Evolutionary conservation across 768 basidiomycete genomes (phyloP), one percentile per base, ranked within the genome.

Genomic region (Lactifluus volemus): DNA sequence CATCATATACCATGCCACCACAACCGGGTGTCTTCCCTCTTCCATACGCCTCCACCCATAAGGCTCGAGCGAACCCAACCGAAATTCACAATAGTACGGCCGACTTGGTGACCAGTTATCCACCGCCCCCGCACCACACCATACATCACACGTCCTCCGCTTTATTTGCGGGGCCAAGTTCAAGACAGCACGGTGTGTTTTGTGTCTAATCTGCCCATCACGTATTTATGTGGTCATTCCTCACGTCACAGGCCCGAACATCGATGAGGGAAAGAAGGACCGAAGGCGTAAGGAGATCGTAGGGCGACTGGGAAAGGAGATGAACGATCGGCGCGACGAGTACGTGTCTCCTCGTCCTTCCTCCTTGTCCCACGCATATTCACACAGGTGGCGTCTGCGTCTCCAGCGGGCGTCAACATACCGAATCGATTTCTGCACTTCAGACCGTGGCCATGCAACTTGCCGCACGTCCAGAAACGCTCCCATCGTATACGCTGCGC

Each of bases 291-390:
- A 82, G 68, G 88, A 90, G 56, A 70, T 85, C 34, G 78, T 82
- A n/a, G 82, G 83, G 55, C 87, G 83, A 74, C 70, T 86, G 32
- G 83, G 82, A 25, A 89, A 85, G 70, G 88, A 90, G 66, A 80
- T 87, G 75, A 78, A 71, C 68, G 88, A 91, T 72, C 78, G 87
- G 60, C 75, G 86, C 66, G 88, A 89, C 70, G 88, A 89, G 89
- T 89, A 68, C 69, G 81, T 77, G 38, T 61, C 47, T 48, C 14
- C 39, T 52, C 49, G 44, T 12, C 49, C 45, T 57, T 41, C 39
- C 47, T 47, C 48, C 65, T 45, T 59, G 49, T 49, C 38, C 58
- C 36, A 53, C 63, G 45, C 44, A 48, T 38, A n/a, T 53, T 52
- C 55, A 55, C 54, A 53, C 61, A 25, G 12, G 32, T 47, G 41